Percentiles rank a stretch among this genome's conserved stretches.
Evolutionary conservation across 306 rosid species (phyloP).

Genomic region (Vicia sativa): DNA sequence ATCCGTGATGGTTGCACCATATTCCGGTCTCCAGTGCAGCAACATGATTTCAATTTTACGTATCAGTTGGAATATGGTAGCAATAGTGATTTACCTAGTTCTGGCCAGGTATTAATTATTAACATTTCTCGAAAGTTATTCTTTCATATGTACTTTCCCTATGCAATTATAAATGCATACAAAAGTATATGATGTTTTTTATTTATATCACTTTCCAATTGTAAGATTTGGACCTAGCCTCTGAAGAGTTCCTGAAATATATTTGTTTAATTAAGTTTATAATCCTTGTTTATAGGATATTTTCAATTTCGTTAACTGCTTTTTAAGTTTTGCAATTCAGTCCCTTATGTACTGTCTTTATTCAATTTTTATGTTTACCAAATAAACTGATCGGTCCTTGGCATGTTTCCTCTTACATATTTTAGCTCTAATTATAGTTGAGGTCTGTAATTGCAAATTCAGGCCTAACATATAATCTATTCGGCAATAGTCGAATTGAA

Average conservation of each 20-base stretch:
- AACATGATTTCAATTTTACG: slow-evolving; percentile 96
- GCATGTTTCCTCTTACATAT: not conserved
- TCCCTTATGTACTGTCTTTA: not conserved
- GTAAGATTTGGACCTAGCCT: not conserved
- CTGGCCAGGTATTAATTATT: slow-evolving; percentile 75
- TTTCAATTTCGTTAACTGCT: slow-evolving; percentile 3
- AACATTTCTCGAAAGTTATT: not conserved
- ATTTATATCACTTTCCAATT: not conserved
- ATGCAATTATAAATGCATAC: slow-evolving; percentile 11
- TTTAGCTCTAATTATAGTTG: not conserved
- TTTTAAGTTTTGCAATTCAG: slow-evolving; percentile 1
- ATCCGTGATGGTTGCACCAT: slow-evolving; percentile 89
- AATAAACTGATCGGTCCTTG: not conserved
- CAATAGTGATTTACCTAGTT: slow-evolving; percentile 91
- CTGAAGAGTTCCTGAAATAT: not conserved
- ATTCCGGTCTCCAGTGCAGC: slow-evolving; percentile 95
- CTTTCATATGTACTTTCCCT: slow-evolving; percentile 7
- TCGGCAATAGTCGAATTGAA: not conserved
- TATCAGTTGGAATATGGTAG: slow-evolving; percentile 81
- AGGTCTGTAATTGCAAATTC: not conserved
- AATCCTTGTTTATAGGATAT: slow-evolving; percentile 1
- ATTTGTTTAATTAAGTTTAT: slow-evolving; percentile 17
- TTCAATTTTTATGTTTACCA: not conserved
- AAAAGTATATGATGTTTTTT: slow-evolving; percentile 2
- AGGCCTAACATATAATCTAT: not conserved